Evolutionary conservation across 805 yeast species (phyloP), one percentile per base, ranked within the genome.

Genomic region (Saturnispora kantuleensis): DNA sequence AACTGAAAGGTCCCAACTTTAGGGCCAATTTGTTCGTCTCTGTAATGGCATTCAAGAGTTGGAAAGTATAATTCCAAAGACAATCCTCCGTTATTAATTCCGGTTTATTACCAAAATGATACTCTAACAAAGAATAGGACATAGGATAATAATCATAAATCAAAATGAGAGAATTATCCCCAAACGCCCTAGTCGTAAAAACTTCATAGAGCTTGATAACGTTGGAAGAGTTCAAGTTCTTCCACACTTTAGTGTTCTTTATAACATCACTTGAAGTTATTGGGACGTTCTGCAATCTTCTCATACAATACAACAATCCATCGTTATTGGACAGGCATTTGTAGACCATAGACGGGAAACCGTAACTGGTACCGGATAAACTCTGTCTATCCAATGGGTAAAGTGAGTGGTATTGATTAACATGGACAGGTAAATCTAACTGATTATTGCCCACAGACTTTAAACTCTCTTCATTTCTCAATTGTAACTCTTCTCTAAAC

Each of bases 71-170:
- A 31, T 67, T 64, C 96, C 97, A 87, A 38, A 90, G 62, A 10
- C 76, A 57, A 8, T 76, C 74, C 56, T 81, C 88, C 0, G 81
- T 77, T 2, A 84, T 67, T 18, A 73, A 70, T 49, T 70, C 75
- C 4, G 71, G 67, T 34, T 62, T 61, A 26, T 55, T 58, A 58
- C 60, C 50, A 52, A 78, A 69, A 64, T 86, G 93, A 15, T 72
- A 69, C 49, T 87, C 95, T 46, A 69, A 66, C 39, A 90, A 65
- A 1, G 95, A 84, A 45, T 67, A 67, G 1, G 95, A 73, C 48
- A 77, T 68, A 18, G 98, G 97, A 60, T 74, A 84, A 60, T 78
- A 93, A 57, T 90, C 97, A 63, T 87, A 86, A 4, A 84, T 81
- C 37, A 88, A 67, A 35, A 87, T 73, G 46, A 93, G 69, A 1